phyloP scores from a whole-genome alignment of 169 alveolate species.

The Plasmodium blacklocki region DNA sequence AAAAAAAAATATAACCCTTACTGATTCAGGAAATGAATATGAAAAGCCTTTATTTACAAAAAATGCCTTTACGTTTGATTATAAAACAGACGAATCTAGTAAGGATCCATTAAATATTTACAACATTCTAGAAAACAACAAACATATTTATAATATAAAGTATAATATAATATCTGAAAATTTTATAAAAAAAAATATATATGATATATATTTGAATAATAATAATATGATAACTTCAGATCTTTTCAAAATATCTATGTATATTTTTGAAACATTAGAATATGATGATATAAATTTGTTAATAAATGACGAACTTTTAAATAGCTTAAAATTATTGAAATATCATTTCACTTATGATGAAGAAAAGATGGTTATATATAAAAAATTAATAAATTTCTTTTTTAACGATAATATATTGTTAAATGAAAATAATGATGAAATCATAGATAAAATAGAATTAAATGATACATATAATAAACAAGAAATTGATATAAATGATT shows the following conservation, averaged over 20 bases:
- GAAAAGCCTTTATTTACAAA: conserved; percentile 20
- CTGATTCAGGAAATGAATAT: neutral
- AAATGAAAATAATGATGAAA: conserved; percentile 73
- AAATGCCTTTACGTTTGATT: conserved; percentile 40
- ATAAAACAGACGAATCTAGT: conserved; percentile 11
- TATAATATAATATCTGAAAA: neutral
- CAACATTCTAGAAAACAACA: conserved; percentile 53
- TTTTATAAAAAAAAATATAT: conserved; percentile 31
- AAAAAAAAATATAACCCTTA: neutral
- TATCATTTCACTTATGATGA: conserved; percentile 15
- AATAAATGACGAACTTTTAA: conserved; percentile 45
- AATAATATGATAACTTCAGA: conserved; percentile 13
- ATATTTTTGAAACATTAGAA: conserved; percentile 54
- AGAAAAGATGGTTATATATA: conserved; percentile 18
- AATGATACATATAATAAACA: conserved; percentile 68
- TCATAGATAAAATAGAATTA: conserved; percentile 48
- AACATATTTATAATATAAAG: conserved; percentile 10
- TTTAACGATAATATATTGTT: conserved; percentile 56
- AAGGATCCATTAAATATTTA: conserved; percentile 69
- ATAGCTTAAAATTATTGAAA: conserved; percentile 23
- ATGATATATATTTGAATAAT: conserved; percentile 20
- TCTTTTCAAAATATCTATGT: conserved; percentile 40
- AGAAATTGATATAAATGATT: conserved; percentile 30
- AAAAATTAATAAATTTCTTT: conserved; percentile 28
- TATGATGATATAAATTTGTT: conserved; percentile 54